Evolutionary conservation across 176 grass and related monocot genomes (phyloP), one percentile per base, ranked within the genome.

Genomic region (Miscanthus lutarioriparius): DNA sequence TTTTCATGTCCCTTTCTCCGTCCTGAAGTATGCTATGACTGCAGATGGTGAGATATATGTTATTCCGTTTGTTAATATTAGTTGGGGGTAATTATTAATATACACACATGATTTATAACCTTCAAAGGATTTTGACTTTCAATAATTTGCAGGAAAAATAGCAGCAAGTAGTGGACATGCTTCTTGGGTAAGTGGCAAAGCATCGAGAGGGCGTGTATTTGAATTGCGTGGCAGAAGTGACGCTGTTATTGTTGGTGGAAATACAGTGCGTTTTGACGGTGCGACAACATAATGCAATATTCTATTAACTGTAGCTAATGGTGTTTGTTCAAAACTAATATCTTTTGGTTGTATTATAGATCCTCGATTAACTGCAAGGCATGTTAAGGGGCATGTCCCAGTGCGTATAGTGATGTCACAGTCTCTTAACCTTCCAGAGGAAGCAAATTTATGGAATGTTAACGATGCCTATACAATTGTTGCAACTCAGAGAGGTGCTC

Each of bases 1-100:
- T 64, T 95, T 88, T 81, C 77, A 11, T 75, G 92, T 98, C 53
- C 96, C 93, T 78, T 98, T 90, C 77, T 98, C 93, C 11, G 83
- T 93, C 83, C 81, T 98, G 64, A 98, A 95, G 86, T 98, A 95
- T 92, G 93, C 96, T 85, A 95, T 98, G 93, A 98, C 96, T 54
- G 90, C 92, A 76, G 93, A 98, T 87, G 96, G 96, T 98, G 80
- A 93, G 86, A 8, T 64, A 68, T 82, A 27, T 66, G 66, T 66
- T 30, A 22, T 83, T 79, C 67, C 19, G 35, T 77, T 39, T 48
- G 7, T 30, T 56, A 43, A 19, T 64, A 27, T 83, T 83, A 48
- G 22, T 74, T 58, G 7, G 15, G 15, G 6, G 22, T 43, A 72
- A 64, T 38, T 64, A 27, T 72, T 72, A 26, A 17, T 45, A 26